Evolutionary conservation across 257 asterid genomes (phyloP).

Genomic region (Solanum sejunctum): DNA sequence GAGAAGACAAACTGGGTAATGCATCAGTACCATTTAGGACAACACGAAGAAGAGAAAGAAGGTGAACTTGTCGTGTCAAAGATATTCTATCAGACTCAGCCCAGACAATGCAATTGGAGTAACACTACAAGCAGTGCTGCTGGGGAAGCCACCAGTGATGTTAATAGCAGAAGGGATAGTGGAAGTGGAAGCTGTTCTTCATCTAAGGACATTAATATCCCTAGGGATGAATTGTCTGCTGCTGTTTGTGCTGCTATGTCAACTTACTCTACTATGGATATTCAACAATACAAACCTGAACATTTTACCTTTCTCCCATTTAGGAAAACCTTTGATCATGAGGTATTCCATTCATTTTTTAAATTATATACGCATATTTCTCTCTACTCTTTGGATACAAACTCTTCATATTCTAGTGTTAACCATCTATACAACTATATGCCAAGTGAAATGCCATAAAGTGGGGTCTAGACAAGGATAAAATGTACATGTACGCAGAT

Average conservation of each 20-base stretch:
- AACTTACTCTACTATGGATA: constrained; percentile 34
- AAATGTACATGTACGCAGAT: too few relatives aligned
- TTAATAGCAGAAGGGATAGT: constrained; percentile 28
- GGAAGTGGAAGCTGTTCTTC: constrained; percentile 39
- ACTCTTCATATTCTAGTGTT: not conserved
- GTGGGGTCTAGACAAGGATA: too few relatives aligned
- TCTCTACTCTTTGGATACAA: not conserved
- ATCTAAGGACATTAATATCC: constrained; percentile 31
- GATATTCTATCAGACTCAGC: constrained; percentile 90
- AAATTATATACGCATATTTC: not conserved
- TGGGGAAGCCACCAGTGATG: constrained; percentile 15
- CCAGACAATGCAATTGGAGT: constrained; percentile 79
- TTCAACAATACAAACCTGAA: constrained; percentile 61
- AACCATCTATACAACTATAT: not conserved
- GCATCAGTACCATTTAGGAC: constrained; percentile 95
- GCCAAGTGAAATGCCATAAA: too few relatives aligned
- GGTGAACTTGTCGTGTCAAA: constrained; percentile 94
- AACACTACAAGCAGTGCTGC: not conserved
- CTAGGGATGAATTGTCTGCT: constrained; percentile 34
- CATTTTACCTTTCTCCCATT: constrained; percentile 62
- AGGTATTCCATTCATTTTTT: constrained; percentile 26
- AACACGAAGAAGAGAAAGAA: constrained; percentile 83
- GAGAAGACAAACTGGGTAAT: constrained; percentile 98
- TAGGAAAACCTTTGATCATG: constrained; percentile 56
- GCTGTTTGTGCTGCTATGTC: constrained; percentile 36